Evolutionary conservation across 2,329 filamentous ascomycete species (phyloP).

Genomic region (Scopulariopsis brevicaulis): DNA sequence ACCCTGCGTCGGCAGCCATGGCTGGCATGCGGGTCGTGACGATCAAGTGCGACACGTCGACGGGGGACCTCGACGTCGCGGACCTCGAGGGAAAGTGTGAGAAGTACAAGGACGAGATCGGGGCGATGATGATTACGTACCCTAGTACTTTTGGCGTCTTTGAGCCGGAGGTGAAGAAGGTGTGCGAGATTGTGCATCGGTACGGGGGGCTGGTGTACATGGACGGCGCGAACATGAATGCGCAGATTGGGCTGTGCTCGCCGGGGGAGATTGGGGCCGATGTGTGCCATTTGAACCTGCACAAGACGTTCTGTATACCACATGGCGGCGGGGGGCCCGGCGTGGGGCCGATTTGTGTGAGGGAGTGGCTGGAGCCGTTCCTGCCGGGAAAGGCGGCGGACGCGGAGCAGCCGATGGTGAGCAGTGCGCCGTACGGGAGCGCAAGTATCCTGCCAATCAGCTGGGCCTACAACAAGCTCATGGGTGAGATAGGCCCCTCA

Average conservation of each 20-base stretch:
- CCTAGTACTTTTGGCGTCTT: constrained; percentile 93
- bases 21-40: constrained; percentile 89
- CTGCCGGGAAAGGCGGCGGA: constrained; percentile 45
- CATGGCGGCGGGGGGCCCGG: constrained; percentile 91
- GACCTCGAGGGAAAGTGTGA: constrained; percentile 84
- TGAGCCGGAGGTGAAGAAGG: constrained; percentile 78
- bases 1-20: constrained; percentile 92
- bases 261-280: constrained; percentile 93
- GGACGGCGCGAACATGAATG: constrained; percentile 98
- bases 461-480: constrained; percentile 92
- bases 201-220: constrained; percentile 94
- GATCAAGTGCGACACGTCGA: constrained; percentile 78
- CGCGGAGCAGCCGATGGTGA: constrained; percentile 46
- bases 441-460: constrained; percentile 89
- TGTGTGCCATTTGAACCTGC: constrained; percentile 92
- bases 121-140: constrained; percentile 94
- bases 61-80: constrained; percentile 78
- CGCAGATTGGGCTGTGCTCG: constrained; percentile 89
- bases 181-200: constrained; percentile 74
- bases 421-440: constrained; percentile 75
- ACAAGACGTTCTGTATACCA: constrained; percentile 98
- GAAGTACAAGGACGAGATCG: constrained; percentile 75
- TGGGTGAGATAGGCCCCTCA: constrained; percentile 42
- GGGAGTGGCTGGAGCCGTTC: constrained; percentile 64
- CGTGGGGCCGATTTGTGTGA: constrained; percentile 88